Evolutionary conservation across 495 filamentous ascomycete species (phyloP).

Genomic region (Penicillium longicatenatum): DNA sequence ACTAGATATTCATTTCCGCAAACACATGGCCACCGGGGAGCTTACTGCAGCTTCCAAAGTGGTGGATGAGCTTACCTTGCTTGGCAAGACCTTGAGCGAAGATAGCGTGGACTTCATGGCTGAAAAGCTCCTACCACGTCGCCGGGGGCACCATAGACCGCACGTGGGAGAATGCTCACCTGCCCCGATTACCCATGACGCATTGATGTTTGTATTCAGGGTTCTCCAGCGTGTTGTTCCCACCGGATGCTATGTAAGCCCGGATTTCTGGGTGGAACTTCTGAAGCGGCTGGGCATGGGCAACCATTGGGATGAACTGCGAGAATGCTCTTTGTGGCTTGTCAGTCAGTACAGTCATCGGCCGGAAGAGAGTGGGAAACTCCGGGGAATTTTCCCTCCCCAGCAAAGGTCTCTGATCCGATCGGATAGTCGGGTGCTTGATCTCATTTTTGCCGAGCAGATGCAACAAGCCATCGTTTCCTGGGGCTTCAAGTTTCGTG

Average conservation of each 20-base stretch:
- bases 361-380: not conserved
- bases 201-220: constrained; percentile 38
- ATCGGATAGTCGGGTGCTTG: constrained; percentile 31
- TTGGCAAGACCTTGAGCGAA: constrained; percentile 25
- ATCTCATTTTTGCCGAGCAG: constrained; percentile 43
- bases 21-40: constrained; percentile 41
- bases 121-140: constrained; percentile 33
- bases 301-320: constrained; percentile 38
- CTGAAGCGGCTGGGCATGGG: constrained; percentile 45
- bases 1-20: constrained; percentile 47
- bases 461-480: constrained; percentile 56
- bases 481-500: constrained; percentile 58
- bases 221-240: constrained; percentile 39
- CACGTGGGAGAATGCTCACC: constrained; percentile 16
- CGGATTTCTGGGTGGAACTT: constrained; percentile 44
- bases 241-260: constrained; percentile 31
- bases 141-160: constrained; percentile 31
- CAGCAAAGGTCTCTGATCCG: not conserved
- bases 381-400: not conserved
- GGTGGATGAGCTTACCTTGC: constrained; percentile 39
- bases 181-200: constrained; percentile 12
- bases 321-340: constrained; percentile 46
- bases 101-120: constrained; percentile 43
- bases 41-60: constrained; percentile 35
- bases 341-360: constrained; percentile 36